Percentiles rank a stretch among this genome's conserved stretches.
phyloP scores from a whole-genome alignment of 768 basidiomycete species.

The Lanmaoa rubissima region DNA sequence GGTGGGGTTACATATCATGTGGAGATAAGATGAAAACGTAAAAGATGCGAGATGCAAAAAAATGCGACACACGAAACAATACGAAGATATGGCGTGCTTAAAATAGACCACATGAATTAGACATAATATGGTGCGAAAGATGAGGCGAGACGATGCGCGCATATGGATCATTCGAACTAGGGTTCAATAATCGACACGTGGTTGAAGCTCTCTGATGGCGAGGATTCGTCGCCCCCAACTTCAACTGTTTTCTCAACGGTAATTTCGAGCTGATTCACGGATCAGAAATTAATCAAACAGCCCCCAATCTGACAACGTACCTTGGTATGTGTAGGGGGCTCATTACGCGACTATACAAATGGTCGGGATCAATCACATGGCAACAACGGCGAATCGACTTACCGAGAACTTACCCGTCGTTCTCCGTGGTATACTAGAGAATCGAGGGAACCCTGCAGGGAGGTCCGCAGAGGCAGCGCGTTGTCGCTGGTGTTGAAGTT shows the following conservation, averaged over 20 bases:
- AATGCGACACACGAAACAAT: background rate
- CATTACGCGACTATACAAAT: slow-evolving; percentile 10
- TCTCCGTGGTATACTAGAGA: slow-evolving; percentile 19
- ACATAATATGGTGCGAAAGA: background rate
- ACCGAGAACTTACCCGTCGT: slow-evolving; percentile 6
- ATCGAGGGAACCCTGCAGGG: slow-evolving; percentile 26
- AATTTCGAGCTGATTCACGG: slow-evolving; percentile 24
- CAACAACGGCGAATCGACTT: background rate
- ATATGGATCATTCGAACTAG: slow-evolving; percentile 1
- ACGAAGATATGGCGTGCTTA: background rate
- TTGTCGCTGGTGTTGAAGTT: slow-evolving; percentile 30
- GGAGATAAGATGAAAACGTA: background rate
- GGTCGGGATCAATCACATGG: background rate
- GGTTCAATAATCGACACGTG: slow-evolving; percentile 10
- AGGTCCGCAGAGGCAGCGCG: slow-evolving; percentile 31
- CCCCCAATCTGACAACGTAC: slow-evolving; percentile 6
- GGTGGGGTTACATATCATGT: background rate
- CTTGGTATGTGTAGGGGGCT: slow-evolving; percentile 13
- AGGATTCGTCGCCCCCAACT: slow-evolving; percentile 19
- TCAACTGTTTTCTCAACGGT: slow-evolving; percentile 31
- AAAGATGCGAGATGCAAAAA: background rate
- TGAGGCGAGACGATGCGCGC: background rate
- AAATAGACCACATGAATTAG: background rate
- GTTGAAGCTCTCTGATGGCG: background rate
- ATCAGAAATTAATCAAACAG: background rate